Base-by-base conservation (phyloP, 306 rosid genomes). In the Sicyos edulis region DNA sequence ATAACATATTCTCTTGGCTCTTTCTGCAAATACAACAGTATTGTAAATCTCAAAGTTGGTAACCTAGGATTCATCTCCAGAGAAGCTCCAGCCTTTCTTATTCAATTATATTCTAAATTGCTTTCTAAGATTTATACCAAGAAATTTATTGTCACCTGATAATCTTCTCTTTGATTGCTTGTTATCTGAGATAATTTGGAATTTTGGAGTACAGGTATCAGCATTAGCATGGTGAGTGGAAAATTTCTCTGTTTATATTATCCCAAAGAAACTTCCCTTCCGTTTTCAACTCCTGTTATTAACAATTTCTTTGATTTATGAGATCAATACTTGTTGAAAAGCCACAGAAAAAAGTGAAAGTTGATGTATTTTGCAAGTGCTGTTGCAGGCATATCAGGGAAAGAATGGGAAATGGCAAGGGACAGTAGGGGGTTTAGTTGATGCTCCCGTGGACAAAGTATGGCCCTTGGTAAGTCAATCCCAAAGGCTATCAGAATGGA, bases 401-500 rank as follows among this genome's bases (percentile, higher is more conserved):
- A 19, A 32, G 53, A 82, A 77, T 70, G 84, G 10, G n/a, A 89
- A 88, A 79, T 92, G 91, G 91, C 83, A 71, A 13, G 96, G 92
- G 74, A 79, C 87, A 66, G 83, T 89, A 56, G 63, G 84, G 14
- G 89, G 91, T 64, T 76, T 92, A 54, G 80, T 89, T 16, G 75
- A 83, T 79, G 91, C 86, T 74, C 82, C 91, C 6, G 72, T 82
- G 52, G 88, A 82, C 42, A 74, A 86, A 73, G 92, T 89, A 6
- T 90, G 92, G 96, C 69, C 34, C 32, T 29, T 83, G 82, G 87
- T 92, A 58, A 85, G 87, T 60, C 78, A 80, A 65, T 86, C 91
- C 8, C 79, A 80, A 75, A 86, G 88, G 54, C 81, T 92, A 56
- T 50, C 80, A 3, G 84, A 89, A 72, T 92, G 96, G 97, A 85